Evolutionary conservation across 345 rosid species (phyloP).

Genomic region (Mangifera indica): DNA sequence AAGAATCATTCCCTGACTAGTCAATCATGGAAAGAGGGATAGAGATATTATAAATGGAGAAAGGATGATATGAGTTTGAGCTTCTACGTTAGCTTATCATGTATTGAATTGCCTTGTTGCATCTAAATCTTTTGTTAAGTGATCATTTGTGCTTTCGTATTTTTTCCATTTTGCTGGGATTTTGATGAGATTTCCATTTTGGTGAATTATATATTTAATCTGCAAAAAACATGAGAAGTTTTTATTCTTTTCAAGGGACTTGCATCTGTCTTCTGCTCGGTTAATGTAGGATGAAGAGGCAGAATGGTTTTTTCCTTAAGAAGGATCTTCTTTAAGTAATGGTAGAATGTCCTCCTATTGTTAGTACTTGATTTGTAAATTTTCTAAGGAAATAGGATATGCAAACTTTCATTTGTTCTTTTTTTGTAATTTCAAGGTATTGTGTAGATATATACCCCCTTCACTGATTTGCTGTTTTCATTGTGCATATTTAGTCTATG

Average conservation of each 20-base stretch:
- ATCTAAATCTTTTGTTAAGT: background rate
- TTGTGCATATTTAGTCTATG: too few species aligned
- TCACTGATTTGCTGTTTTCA: too few species aligned
- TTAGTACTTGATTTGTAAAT: background rate
- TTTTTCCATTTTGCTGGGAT: background rate
- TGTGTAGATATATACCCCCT: too few species aligned
- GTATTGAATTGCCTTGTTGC: background rate
- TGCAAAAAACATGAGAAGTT: background rate
- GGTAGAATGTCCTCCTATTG: background rate
- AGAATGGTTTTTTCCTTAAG: background rate
- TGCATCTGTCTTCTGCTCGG: background rate
- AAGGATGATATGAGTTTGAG: background rate
- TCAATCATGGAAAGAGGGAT: background rate
- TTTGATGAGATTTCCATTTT: background rate
- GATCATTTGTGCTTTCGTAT: background rate
- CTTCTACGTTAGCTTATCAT: constrained; percentile 1
- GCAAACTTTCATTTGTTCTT: background rate
- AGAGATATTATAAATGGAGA: background rate
- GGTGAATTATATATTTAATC: background rate
- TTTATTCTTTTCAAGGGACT: background rate
- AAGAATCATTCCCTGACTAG: background rate
- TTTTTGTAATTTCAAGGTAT: background rate
- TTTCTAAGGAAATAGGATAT: constrained; percentile 3
- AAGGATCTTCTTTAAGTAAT: background rate
- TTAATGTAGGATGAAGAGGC: background rate